phyloP scores from a whole-genome alignment of 306 rosid genomes.

The Aeschynomene evenia region DNA sequence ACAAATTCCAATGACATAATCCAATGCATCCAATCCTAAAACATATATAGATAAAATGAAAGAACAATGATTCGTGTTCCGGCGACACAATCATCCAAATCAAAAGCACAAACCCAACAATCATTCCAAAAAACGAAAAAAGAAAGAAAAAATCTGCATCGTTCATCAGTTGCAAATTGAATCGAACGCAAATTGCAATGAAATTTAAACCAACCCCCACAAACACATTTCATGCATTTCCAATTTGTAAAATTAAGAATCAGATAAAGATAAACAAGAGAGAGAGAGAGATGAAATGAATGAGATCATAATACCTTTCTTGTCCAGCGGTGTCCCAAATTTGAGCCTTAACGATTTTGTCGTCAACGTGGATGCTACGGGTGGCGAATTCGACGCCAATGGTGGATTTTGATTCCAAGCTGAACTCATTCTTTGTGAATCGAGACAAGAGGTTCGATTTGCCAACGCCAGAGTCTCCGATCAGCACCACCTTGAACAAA shows the following conservation, averaged over 20 bases:
- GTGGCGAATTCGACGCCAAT: constrained; percentile 88
- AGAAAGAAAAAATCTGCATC: background rate
- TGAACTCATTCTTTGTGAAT: constrained; percentile 75
- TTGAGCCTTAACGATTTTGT: constrained; percentile 84
- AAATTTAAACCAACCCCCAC: constrained; percentile 19
- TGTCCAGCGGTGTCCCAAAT: constrained; percentile 96
- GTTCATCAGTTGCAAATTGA: constrained; percentile 28
- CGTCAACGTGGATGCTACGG: constrained; percentile 77
- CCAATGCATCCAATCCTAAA: background rate
- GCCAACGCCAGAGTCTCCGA: constrained; percentile 90
- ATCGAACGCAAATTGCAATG: background rate
- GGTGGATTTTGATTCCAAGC: constrained; percentile 78
- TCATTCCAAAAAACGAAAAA: too few species aligned
- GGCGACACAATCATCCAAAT: constrained; percentile 12
- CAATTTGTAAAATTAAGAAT: background rate
- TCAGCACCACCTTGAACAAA: constrained; percentile 77
- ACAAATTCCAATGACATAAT: constrained; percentile 5
- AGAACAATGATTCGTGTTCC: background rate
- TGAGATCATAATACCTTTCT: constrained; percentile 56
- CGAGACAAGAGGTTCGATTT: constrained; percentile 80
- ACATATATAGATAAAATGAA: background rate
- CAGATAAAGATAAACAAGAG: background rate
- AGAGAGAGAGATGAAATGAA: background rate
- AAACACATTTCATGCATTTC: constrained; percentile 1
- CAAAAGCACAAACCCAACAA: constrained; percentile 15